Conservation (phyloP, 2,329 filamentous ascomycete species). For the Xylaria sp. region DNA sequence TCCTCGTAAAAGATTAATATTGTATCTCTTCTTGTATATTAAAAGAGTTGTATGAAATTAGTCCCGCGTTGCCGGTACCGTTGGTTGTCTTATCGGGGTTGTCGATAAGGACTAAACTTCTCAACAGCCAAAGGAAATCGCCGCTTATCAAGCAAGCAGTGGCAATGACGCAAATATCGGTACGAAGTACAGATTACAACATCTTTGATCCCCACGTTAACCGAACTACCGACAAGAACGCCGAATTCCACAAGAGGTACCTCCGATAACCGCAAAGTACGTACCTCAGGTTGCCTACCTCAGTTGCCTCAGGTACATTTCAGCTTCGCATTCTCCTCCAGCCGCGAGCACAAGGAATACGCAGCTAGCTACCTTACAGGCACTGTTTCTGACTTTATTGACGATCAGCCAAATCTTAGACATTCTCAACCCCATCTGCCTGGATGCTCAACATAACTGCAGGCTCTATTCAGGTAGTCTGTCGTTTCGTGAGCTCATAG, state of each 20-base stretch:
- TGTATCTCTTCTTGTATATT: no score
- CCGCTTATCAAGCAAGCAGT: slow-evolving; percentile 28
- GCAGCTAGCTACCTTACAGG: background rate
- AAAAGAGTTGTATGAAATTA: background rate
- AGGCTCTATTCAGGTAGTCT: no score
- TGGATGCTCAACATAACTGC: background rate
- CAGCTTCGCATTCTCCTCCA: background rate
- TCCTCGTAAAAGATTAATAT: no score
- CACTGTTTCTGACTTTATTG: no score
- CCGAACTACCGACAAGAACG: no score
- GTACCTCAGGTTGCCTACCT: no score
- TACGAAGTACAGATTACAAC: no score
- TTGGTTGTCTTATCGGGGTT: background rate
- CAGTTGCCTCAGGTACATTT: no score
- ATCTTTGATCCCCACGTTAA: no score
- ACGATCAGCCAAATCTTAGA: slow-evolving; percentile 5
- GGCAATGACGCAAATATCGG: slow-evolving; percentile 27
- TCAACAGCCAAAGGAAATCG: slow-evolving; percentile 14
- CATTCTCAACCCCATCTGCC: slow-evolving; percentile 1
- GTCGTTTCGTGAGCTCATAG: no score
- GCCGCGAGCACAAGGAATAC: background rate
- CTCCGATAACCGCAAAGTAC: no score
- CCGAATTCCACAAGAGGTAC: no score
- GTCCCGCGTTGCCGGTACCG: slow-evolving; percentile 10
- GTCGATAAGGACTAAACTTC: slow-evolving; percentile 22